Conservation (phyloP, 306 rosid genomes). For the Begonia fuchsioides region DNA sequence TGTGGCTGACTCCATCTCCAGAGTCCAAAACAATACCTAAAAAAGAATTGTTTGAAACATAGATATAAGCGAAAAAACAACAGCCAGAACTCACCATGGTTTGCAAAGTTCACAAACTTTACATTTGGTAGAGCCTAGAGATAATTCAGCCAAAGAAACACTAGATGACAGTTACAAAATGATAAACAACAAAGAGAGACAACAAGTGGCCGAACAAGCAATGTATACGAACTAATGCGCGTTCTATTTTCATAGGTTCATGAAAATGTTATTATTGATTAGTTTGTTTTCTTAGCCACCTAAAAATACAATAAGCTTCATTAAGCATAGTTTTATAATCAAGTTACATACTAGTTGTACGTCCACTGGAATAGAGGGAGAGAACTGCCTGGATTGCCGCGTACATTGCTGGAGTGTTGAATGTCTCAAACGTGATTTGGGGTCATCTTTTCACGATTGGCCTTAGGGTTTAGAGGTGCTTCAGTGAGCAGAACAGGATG, state of each 20-base stretch:
- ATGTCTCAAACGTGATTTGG: conserved; percentile 91
- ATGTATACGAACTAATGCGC: too few relatives aligned
- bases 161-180: too few relatives aligned
- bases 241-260: too few relatives aligned
- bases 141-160: too few relatives aligned
- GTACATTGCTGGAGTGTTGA: conserved; percentile 85
- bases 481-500: conserved; percentile 84
- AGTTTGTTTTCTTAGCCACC: background rate
- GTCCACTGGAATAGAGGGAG: conserved; percentile 85
- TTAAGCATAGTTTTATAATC: background rate
- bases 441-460: conserved; percentile 86
- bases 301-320: background rate
- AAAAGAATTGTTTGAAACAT: conserved; percentile 4
- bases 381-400: conserved; percentile 88
- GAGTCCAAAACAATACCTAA: conserved; percentile 78
- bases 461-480: conserved; percentile 91
- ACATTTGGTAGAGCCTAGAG: too few relatives aligned
- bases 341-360: conserved; percentile 61
- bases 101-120: too few relatives aligned
- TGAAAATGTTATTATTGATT: background rate
- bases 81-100: too few relatives aligned
- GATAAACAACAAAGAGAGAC: too few relatives aligned
- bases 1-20: conserved; percentile 86
- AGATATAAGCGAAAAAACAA: background rate
- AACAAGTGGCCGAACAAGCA: too few relatives aligned